These are phyloP conservation scores for Sphaceloma murrayae DNA, from an alignment of 2,329 filamentous ascomycete species.

Conservation along the genomic window DNA sequence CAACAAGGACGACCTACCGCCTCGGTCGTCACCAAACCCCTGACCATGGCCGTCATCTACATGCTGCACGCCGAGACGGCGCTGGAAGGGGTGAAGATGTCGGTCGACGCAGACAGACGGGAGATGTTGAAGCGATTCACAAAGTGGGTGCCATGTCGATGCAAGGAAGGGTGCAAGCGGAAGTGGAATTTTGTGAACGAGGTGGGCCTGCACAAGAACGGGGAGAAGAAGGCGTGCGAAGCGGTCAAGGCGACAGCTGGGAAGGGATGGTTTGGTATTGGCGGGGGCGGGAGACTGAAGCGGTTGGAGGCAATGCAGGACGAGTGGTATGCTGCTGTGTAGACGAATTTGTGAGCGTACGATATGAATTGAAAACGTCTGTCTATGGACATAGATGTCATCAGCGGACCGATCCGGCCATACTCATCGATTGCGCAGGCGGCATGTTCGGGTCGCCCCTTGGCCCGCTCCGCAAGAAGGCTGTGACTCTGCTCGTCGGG, in stretches of 20 bases:
- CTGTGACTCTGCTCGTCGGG: neutral
- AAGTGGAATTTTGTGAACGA: conserved; percentile 10
- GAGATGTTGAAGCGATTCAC: neutral
- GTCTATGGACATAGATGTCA: neutral
- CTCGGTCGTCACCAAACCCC: neutral
- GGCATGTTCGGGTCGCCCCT: neutral
- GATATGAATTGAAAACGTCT: neutral
- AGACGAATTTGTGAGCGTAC: neutral
- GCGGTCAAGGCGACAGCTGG: neutral
- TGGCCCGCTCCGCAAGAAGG: neutral
- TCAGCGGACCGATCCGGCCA: neutral
- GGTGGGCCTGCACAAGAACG: neutral
- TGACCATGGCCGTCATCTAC: conserved; percentile 2
- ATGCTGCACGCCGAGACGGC: neutral
- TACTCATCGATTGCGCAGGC: neutral
- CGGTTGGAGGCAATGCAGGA: neutral
- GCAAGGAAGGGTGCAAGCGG: neutral
- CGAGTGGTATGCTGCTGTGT: neutral
- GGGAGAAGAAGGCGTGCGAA: neutral
- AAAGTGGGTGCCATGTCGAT: neutral
- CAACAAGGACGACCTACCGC: neutral
- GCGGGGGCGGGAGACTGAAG: neutral
- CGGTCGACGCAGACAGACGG: neutral
- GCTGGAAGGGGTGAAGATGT: neutral
- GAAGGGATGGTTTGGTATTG: neutral